phyloP scores from a whole-genome alignment of 129 eudicot genomes.

The Flaveria ramosissima region DNA sequence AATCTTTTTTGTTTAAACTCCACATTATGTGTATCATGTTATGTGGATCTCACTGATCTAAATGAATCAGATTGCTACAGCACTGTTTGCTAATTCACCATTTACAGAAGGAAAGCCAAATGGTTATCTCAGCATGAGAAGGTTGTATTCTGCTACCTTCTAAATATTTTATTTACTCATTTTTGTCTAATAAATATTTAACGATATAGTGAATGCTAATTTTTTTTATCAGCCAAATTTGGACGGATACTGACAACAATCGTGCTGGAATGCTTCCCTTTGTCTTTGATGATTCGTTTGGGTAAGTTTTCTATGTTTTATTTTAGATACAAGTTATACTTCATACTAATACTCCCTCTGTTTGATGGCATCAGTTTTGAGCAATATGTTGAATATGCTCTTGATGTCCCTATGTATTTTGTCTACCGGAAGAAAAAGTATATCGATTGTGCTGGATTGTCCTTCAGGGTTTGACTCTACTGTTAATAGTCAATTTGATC shows the following conservation, averaged over 20 bases:
- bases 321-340: neutral
- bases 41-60: slow-evolving; percentile 32
- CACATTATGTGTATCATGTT: neutral
- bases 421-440: slow-evolving; percentile 83
- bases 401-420: slow-evolving; percentile 97
- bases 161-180: neutral
- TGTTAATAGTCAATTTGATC: slow-evolving; percentile 13
- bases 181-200: neutral
- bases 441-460: slow-evolving; percentile 83
- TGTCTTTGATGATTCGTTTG: slow-evolving; percentile 92
- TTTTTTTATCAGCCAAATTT: slow-evolving; percentile 71
- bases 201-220: slow-evolving; percentile 7
- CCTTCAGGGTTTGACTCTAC: slow-evolving; percentile 74
- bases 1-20: neutral
- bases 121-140: slow-evolving; percentile 97
- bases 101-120: slow-evolving; percentile 95
- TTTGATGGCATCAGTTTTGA: slow-evolving; percentile 69
- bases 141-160: slow-evolving; percentile 43
- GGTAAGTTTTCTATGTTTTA: slow-evolving; percentile 45
- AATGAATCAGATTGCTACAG: slow-evolving; percentile 86
- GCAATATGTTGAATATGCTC: slow-evolving; percentile 97
- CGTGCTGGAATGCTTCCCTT: slow-evolving; percentile 99
- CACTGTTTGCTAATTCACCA: slow-evolving; percentile 96
- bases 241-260: slow-evolving; percentile 94
- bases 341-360: slow-evolving; percentile 11